Conservation (phyloP, 805 yeast genomes). For the Schwanniomyces polymorphus region DNA sequence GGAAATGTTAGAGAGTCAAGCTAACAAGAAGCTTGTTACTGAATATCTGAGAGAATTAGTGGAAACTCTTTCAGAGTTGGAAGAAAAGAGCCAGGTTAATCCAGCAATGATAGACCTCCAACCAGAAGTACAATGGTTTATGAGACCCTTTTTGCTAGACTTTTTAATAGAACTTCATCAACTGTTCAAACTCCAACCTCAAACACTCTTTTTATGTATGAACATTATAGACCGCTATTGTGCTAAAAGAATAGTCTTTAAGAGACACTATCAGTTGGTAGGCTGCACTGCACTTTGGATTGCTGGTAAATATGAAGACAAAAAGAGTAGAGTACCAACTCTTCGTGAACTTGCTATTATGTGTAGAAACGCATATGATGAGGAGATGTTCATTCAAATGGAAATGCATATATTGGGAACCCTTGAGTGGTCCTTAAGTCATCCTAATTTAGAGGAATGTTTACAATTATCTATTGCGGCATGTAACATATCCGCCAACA, state of each 20-base stretch:
- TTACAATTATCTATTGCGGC: conserved; percentile 39
- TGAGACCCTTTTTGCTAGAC: conserved; percentile 46
- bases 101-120: conserved; percentile 52
- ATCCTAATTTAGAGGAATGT: conserved; percentile 54
- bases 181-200: conserved; percentile 41
- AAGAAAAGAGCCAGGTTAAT: conserved; percentile 41
- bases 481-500: conserved; percentile 12
- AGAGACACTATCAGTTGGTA: conserved; percentile 47
- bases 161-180: conserved; percentile 44
- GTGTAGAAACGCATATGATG: conserved; percentile 61
- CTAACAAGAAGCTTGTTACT: conserved; percentile 39
- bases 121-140: conserved; percentile 50
- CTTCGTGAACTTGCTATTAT: conserved; percentile 52
- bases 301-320: conserved; percentile 56
- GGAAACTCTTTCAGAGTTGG: conserved; percentile 39
- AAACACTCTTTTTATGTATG: conserved; percentile 43
- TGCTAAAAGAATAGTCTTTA: conserved; percentile 45
- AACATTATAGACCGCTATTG: conserved; percentile 49
- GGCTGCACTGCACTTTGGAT: conserved; percentile 50
- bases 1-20: conserved; percentile 48
- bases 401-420: conserved; percentile 72
- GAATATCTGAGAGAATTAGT: conserved; percentile 46
- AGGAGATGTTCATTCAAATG: conserved; percentile 51
- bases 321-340: conserved; percentile 58
- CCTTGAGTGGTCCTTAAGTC: conserved; percentile 50